Evolutionary conservation across 805 yeast genomes (phyloP), one percentile per base, ranked within the genome.

Genomic region (Kuraishia borneana): DNA sequence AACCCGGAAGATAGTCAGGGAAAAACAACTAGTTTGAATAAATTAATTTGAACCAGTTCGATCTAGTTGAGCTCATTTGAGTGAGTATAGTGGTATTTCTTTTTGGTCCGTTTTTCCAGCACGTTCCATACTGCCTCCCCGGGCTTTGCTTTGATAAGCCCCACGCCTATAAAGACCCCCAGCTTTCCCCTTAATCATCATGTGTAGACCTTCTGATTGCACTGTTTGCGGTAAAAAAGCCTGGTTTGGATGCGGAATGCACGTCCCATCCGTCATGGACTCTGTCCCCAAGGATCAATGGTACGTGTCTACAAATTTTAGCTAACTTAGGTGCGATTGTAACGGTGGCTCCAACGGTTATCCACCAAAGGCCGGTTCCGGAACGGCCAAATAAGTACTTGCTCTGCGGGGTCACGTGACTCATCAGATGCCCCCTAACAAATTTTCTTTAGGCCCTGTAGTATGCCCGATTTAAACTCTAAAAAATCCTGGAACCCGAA

Each of bases 401-500:
- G n/a, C 19, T 6, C 5, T 6, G 9, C 10, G 21, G 18, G 18
- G 16, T 13, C 18, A 16, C 17, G 23, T 10, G 9, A 21, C 9
- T 10, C 7, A 21, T 7, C 23, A 21, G 23, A 7, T 7, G 23
- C 9, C 23, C 7, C 9, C 23, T 7, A 21, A 21, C 23, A 21
- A 21, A 7, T 21, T 10, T 21, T 10, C 23, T 21, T 21, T 10
- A 21, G 23, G 9, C 10, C 23, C 10, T 10, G 23, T 21, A 21
- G 23, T 21, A 10, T 13, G 28, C 13, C 28, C 7, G 95, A 88
- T 54, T 65, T 89, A 41, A 89, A 89, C 52, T 56, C 88, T 36
- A 82, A 89, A 60, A 89, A 89, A 53, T 89, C 97, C 40, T 89
- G 97, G 98, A 85, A 89, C 54, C 96, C 98, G 2, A 88, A 81